Conservation (phyloP, 169 alveolate genomes). For the Eimeria tenella region DNA sequence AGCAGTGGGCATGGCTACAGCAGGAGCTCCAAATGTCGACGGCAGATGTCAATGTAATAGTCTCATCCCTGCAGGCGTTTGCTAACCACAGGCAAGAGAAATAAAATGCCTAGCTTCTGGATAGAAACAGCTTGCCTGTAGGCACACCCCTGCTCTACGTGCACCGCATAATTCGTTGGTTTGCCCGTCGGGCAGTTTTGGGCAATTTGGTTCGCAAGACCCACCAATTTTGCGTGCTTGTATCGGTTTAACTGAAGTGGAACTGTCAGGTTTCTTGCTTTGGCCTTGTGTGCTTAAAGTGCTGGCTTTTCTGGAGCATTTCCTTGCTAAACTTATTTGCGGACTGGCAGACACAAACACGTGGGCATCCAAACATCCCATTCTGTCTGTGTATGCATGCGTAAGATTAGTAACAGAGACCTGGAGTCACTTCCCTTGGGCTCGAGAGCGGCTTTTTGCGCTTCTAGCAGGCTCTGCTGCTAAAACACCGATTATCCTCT, state of each 20-base stretch:
- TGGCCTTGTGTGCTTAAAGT: neutral
- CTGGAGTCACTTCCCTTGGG: constrained; percentile 73
- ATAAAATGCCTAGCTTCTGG: neutral
- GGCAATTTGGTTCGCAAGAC: neutral
- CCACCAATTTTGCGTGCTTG: neutral
- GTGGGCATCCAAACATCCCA: no score
- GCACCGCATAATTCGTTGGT: neutral
- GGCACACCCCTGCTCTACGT: neutral
- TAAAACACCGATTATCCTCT: constrained; percentile 65
- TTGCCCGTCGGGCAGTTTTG: neutral
- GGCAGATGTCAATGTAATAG: constrained; percentile 68
- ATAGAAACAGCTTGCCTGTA: neutral
- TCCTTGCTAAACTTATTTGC: neutral
- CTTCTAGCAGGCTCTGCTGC: constrained; percentile 72
- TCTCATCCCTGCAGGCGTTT: constrained; percentile 73
- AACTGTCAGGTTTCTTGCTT: neutral
- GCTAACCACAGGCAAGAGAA: constrained; percentile 68
- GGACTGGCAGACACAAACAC: no score
- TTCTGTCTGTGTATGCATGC: neutral
- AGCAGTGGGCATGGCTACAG: constrained; percentile 78
- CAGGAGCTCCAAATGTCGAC: constrained; percentile 65
- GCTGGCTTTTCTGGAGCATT: neutral
- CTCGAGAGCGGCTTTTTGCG: constrained; percentile 66
- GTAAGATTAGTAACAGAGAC: constrained; percentile 73
- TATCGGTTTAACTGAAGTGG: neutral